phyloP scores from a whole-genome alignment of 1,284 basidiomycete species.

The Fistulina hepatica region DNA sequence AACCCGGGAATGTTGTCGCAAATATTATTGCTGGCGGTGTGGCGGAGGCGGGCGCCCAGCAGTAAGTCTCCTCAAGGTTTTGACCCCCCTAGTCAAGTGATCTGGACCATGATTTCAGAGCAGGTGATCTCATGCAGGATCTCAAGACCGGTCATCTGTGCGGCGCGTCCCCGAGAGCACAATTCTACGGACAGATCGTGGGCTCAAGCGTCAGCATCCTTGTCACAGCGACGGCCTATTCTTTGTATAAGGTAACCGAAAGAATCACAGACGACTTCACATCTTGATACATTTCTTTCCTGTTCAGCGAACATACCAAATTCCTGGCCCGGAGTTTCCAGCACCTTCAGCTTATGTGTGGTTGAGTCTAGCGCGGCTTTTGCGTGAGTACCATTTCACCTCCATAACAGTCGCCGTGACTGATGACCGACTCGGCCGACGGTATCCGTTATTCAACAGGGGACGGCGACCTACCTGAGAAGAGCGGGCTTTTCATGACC shows the following conservation, averaged over 20 bases:
- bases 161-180: conserved; percentile 76
- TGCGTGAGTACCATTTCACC: conserved; percentile 44
- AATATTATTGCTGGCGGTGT: conserved; percentile 96
- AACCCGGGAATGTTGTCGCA: conserved; percentile 89
- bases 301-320: conserved; percentile 73
- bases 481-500: conserved; percentile 75
- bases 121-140: conserved; percentile 98
- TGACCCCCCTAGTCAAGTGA: neutral
- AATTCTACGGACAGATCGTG: conserved; percentile 83
- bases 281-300: no score
- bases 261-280: no score
- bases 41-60: conserved; percentile 91
- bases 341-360: conserved; percentile 90
- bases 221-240: conserved; percentile 81
- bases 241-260: conserved; percentile 86
- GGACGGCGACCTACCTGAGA: conserved; percentile 72
- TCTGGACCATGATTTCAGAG: conserved; percentile 34
- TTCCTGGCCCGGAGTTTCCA: conserved; percentile 84
- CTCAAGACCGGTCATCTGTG: conserved; percentile 91
- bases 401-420: conserved; percentile 9
- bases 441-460: no score
- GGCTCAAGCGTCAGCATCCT: conserved; percentile 82
- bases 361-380: conserved; percentile 83
- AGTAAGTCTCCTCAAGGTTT: conserved; percentile 38
- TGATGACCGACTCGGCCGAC: neutral